Evolutionary conservation across 371 early-diverging fungal genomes (phyloP).

Genomic region (Circinella umbellata): DNA sequence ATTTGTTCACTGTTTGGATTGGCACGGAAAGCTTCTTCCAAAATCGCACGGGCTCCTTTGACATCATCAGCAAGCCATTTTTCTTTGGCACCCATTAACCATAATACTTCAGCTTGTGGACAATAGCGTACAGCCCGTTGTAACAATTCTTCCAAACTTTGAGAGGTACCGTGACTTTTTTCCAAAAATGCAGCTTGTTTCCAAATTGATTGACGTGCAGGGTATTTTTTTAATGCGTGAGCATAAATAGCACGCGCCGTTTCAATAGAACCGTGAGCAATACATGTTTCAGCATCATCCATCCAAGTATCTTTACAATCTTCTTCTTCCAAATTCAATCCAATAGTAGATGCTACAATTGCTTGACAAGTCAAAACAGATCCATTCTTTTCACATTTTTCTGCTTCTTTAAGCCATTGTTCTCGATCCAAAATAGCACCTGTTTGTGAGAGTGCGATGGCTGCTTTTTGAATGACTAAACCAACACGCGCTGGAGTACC

Average conservation of each 20-base stretch:
- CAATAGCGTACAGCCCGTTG: conserved; percentile 87
- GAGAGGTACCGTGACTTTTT: conserved; percentile 82
- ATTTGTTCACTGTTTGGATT: conserved; percentile 93
- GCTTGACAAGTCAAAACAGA: conserved; percentile 81
- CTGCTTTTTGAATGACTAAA: conserved; percentile 75
- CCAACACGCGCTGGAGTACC: conserved; percentile 72
- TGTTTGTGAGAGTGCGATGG: conserved; percentile 65
- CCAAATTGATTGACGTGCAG: conserved; percentile 87
- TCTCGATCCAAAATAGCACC: conserved; percentile 84
- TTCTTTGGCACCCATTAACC: conserved; percentile 97
- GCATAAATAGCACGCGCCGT: conserved; percentile 93
- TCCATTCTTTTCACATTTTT: conserved; percentile 82
- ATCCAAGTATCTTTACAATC: conserved; percentile 86
- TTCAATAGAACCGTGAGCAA: conserved; percentile 67
- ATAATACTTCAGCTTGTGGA: conserved; percentile 92
- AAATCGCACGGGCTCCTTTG: conserved; percentile 82
- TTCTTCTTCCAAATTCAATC: conserved; percentile 81
- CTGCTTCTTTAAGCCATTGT: conserved; percentile 92
- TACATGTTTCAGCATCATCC: conserved; percentile 87
- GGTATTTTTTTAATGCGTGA: conserved; percentile 79
- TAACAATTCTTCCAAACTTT: conserved; percentile 79
- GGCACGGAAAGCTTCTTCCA: conserved; percentile 88
- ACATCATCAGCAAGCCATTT: conserved; percentile 91
- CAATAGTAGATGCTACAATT: conserved; percentile 82
- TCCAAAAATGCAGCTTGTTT: conserved; percentile 88